Conservation (phyloP, 2,329 filamentous ascomycete genomes). For the Colletotrichum higginsianum region DNA sequence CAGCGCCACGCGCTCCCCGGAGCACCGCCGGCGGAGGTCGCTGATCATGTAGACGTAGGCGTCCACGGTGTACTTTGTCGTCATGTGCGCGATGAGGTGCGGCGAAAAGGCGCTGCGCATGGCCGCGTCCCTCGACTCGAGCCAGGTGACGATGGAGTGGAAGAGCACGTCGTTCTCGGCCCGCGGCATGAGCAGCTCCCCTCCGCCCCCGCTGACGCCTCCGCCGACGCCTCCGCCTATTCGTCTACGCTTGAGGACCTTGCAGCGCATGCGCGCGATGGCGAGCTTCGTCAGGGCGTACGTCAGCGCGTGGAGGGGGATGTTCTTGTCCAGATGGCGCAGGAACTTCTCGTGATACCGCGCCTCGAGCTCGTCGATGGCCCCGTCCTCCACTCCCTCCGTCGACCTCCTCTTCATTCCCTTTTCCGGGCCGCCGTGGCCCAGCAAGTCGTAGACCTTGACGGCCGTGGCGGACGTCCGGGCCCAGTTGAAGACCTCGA, state of each 20-base stretch:
- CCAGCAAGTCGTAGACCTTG: constrained; percentile 43
- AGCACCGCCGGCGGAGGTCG: constrained; percentile 47
- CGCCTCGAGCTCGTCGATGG: constrained; percentile 48
- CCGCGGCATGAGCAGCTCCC: constrained; percentile 39
- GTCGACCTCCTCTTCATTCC: constrained; percentile 30
- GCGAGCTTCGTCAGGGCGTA: constrained; percentile 45
- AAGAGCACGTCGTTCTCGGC: constrained; percentile 48
- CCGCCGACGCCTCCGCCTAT: background rate
- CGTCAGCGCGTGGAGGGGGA: constrained; percentile 49
- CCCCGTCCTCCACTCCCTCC: constrained; percentile 41
- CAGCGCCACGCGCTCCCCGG: constrained; percentile 39
- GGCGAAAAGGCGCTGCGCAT: constrained; percentile 48
- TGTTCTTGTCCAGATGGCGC: constrained; percentile 45
- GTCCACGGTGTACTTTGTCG: constrained; percentile 48
- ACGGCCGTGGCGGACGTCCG: constrained; percentile 44
- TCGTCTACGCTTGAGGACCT: constrained; percentile 46
- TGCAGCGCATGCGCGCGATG: constrained; percentile 50
- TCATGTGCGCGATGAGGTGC: constrained; percentile 49
- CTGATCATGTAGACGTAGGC: constrained; percentile 51
- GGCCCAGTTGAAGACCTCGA: constrained; percentile 49
- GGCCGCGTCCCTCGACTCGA: constrained; percentile 46
- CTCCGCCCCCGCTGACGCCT: background rate
- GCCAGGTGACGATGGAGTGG: constrained; percentile 43
- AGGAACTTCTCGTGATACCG: constrained; percentile 46
- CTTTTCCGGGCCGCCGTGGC: background rate